These are phyloP conservation scores for Stemphylium beticola DNA, from an alignment of 2,329 filamentous ascomycete species.

Conservation along the genomic window DNA sequence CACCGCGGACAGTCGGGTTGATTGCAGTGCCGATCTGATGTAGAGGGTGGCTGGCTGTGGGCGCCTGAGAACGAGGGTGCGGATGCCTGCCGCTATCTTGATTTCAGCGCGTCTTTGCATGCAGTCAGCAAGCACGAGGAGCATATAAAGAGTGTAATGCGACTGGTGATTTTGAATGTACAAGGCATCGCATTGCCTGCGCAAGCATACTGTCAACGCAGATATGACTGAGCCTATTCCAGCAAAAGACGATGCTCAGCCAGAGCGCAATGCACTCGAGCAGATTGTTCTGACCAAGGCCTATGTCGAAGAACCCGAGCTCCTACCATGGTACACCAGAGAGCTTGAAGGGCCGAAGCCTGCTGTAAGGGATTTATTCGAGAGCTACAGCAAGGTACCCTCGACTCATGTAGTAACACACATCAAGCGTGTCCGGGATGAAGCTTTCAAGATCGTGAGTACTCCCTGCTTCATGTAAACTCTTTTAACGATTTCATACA, in stretches of 20 bases:
- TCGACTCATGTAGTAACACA: slow-evolving; percentile 45
- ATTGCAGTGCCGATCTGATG: slow-evolving; percentile 7
- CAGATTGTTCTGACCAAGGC: slow-evolving; percentile 24
- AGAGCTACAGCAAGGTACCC: slow-evolving; percentile 49
- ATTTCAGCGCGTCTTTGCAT: not conserved
- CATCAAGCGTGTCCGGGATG: slow-evolving; percentile 42
- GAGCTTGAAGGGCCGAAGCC: slow-evolving; percentile 38
- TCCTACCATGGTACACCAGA: slow-evolving; percentile 42
- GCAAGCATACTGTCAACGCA: not conserved
- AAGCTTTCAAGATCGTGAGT: slow-evolving; percentile 41
- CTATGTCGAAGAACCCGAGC: slow-evolving; percentile 28
- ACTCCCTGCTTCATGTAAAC: not conserved
- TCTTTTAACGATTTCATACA: slow-evolving; percentile 10
- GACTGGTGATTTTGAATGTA: not conserved
- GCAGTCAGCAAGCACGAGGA: not conserved
- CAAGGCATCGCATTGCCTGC: not conserved
- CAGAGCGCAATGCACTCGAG: slow-evolving; percentile 17
- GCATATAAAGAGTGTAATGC: slow-evolving; percentile 1
- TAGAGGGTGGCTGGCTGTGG: slow-evolving; percentile 8
- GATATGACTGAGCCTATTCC: slow-evolving; percentile 19
- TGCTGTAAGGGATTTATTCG: slow-evolving; percentile 43
- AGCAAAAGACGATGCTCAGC: slow-evolving; percentile 1
- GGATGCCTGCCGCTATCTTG: slow-evolving; percentile 5
- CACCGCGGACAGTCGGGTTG: not conserved
- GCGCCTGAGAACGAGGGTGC: slow-evolving; percentile 10